These are phyloP conservation scores for Petrea volubilis DNA, from an alignment of 257 asterid genomes.

Conservation along the genomic window DNA sequence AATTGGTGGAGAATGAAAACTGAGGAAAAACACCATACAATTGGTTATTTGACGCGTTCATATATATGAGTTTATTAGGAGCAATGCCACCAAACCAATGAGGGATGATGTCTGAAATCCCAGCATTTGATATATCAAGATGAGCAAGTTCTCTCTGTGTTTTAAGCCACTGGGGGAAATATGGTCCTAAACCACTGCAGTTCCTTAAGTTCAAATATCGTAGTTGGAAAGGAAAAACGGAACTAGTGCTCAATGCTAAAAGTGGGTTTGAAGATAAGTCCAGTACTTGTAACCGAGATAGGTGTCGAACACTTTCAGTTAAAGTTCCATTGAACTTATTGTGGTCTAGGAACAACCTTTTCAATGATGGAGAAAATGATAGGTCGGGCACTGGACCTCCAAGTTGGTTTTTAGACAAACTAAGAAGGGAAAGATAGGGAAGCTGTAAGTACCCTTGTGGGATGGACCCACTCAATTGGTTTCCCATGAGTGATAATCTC, in stretches of 20 bases:
- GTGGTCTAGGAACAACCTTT: not conserved
- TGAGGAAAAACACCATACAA: conserved; percentile 10
- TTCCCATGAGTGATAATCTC: not conserved
- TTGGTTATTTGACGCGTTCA: conserved; percentile 13
- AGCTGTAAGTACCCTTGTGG: not conserved
- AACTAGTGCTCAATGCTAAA: conserved; percentile 5
- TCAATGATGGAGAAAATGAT: not conserved
- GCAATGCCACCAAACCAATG: conserved; percentile 5
- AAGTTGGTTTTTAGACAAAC: not conserved
- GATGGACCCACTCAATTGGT: not conserved
- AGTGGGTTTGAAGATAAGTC: conserved; percentile 11
- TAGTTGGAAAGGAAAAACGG: conserved; percentile 24
- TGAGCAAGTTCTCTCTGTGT: not conserved
- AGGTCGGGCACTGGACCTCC: not conserved
- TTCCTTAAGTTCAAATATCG: not conserved
- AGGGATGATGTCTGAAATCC: conserved; percentile 17
- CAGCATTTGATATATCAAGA: conserved; percentile 14
- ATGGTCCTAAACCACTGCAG: conserved; percentile 18
- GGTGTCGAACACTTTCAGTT: not conserved
- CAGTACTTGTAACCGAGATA: conserved; percentile 1
- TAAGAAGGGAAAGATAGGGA: not conserved
- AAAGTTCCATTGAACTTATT: conserved; percentile 13
- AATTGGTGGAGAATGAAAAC: not conserved
- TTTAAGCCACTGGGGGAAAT: conserved; percentile 25
- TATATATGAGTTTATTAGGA: not conserved